phyloP scores from a whole-genome alignment of 192 early-diverging fungal species.

The Coemansia sp. region DNA sequence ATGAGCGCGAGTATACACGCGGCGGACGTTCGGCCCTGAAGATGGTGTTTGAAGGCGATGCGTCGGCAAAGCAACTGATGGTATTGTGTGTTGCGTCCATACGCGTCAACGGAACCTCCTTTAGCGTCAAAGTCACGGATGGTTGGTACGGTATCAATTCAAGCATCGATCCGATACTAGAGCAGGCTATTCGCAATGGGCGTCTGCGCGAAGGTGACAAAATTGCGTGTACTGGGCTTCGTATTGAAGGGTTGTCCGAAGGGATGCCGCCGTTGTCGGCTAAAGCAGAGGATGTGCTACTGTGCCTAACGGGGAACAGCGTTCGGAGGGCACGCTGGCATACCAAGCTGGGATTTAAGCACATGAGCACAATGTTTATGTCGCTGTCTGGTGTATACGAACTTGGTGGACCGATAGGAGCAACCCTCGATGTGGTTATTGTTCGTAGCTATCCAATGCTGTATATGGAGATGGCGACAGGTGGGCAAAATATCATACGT shows the following conservation, averaged over 20 bases:
- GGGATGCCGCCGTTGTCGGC: slow-evolving; percentile 26
- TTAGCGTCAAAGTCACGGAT: slow-evolving; percentile 34
- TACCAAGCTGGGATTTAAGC: slow-evolving; percentile 36
- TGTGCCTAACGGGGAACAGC: slow-evolving; percentile 32
- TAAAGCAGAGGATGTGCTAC: slow-evolving; percentile 7
- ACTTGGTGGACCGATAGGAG: slow-evolving; percentile 30
- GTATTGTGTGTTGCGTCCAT: slow-evolving; percentile 36
- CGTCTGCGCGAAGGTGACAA: slow-evolving; percentile 42
- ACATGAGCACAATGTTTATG: slow-evolving; percentile 9
- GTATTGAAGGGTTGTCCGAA: slow-evolving; percentile 18
- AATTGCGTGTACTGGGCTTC: slow-evolving; percentile 30
- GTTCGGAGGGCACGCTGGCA: slow-evolving; percentile 43
- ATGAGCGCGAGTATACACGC: slow-evolving; percentile 36
- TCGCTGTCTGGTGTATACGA: slow-evolving; percentile 28
- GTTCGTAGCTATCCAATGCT: slow-evolving; percentile 38
- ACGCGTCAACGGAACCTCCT: not conserved
- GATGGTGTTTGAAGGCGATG: slow-evolving; percentile 33
- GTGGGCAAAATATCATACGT: slow-evolving; percentile 23
- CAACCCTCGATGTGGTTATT: slow-evolving; percentile 43
- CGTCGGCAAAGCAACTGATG: slow-evolving; percentile 36
- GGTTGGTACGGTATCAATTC: slow-evolving; percentile 43
- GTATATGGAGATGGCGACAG: slow-evolving; percentile 29
- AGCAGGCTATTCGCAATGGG: slow-evolving; percentile 13
- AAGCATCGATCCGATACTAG: slow-evolving; percentile 20
- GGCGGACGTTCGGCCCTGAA: slow-evolving; percentile 37